Evolutionary conservation across 1,139 yeast genomes (phyloP).

Genomic region (Saccharomycopsis crataegensis): DNA sequence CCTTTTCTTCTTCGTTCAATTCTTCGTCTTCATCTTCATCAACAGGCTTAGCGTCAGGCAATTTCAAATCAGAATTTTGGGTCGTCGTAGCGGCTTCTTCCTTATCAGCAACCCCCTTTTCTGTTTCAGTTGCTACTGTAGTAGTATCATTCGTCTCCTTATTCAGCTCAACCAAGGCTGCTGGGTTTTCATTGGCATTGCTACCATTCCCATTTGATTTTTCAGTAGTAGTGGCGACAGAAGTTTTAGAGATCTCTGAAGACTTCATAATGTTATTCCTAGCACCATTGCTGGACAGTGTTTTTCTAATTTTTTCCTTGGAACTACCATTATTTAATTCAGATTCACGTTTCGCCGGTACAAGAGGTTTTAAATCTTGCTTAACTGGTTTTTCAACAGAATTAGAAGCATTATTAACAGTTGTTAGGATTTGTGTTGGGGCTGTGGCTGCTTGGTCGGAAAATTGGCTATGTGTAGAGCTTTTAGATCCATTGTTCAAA

Average conservation of each 20-base stretch:
- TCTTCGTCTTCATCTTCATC: slow-evolving; percentile 14
- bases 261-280: no score
- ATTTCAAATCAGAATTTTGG: slow-evolving; percentile 10
- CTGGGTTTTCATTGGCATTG: not conserved
- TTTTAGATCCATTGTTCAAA: not conserved
- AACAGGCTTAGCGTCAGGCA: slow-evolving; percentile 7
- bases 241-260: not conserved
- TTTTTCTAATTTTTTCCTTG: no score
- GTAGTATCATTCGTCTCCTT: not conserved
- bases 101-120: not conserved
- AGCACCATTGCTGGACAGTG: no score
- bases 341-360: no score
- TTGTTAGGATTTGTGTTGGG: no score
- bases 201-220: not conserved
- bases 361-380: no score
- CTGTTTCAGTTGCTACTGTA: not conserved
- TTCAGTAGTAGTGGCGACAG: not conserved
- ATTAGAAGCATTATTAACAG: no score
- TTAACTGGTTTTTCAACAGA: no score
- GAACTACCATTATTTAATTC: no score
- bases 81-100: not conserved
- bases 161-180: not conserved
- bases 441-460: no score
- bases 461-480: not conserved
- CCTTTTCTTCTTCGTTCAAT: slow-evolving; percentile 9